These are phyloP conservation scores for Pseudonitzschia delicatissima DNA, from an alignment of 108 stramenopile genomes.

Conservation along the genomic window DNA sequence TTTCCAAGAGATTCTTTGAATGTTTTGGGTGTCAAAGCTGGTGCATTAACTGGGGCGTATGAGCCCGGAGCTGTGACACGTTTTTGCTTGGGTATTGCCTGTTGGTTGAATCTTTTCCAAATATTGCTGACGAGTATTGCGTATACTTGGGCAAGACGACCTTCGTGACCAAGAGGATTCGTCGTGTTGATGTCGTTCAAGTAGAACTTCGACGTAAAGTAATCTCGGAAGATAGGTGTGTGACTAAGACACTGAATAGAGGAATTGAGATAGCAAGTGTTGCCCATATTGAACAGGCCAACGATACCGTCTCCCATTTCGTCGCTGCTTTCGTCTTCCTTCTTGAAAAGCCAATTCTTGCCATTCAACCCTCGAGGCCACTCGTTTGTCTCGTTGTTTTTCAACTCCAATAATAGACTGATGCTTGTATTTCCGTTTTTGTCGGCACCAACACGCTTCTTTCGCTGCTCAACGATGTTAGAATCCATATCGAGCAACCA, in stretches of 20 bases:
- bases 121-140: slow-evolving; percentile 87
- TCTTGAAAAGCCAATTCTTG: slow-evolving; percentile 36
- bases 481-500: slow-evolving; percentile 66
- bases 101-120: slow-evolving; percentile 70
- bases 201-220: slow-evolving; percentile 88
- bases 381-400: slow-evolving; percentile 61
- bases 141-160: slow-evolving; percentile 90
- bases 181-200: slow-evolving; percentile 90
- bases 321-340: slow-evolving; percentile 16
- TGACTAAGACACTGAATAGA: slow-evolving; percentile 94
- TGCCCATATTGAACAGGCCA: slow-evolving; percentile 90
- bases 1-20: slow-evolving; percentile 92
- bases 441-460: slow-evolving; percentile 35
- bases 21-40: slow-evolving; percentile 81
- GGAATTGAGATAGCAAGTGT: slow-evolving; percentile 96
- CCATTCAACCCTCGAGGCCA: slow-evolving; percentile 74
- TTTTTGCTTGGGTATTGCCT: slow-evolving; percentile 38
- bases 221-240: slow-evolving; percentile 91
- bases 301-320: slow-evolving; percentile 80
- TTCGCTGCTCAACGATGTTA: slow-evolving; percentile 66
- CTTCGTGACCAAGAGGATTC: slow-evolving; percentile 92
- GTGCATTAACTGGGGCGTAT: slow-evolving; percentile 68
- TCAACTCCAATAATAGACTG: slow-evolving; percentile 70
- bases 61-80: slow-evolving; percentile 61
- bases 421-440: slow-evolving; percentile 33